Percentiles rank a stretch among this genome's conserved stretches.
Evolutionary conservation across 1,284 basidiomycete species (phyloP).

Genomic region (Ustilago curta): DNA sequence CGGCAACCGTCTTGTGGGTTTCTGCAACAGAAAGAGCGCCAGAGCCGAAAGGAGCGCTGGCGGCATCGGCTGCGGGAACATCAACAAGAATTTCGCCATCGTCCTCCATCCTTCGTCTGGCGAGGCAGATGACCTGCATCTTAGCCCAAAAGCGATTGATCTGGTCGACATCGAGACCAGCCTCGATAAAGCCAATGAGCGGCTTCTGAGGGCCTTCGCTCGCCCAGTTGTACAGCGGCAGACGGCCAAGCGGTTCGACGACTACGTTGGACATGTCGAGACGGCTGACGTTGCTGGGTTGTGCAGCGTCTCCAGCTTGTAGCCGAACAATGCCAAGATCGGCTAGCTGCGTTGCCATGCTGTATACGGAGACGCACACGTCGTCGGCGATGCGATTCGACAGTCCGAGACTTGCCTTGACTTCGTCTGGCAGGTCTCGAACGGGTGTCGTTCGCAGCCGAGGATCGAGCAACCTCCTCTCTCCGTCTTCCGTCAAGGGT

Average conservation of each 20-base stretch:
- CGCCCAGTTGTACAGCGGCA: slow-evolving; percentile 38
- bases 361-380: slow-evolving; percentile 30
- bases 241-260: slow-evolving; percentile 20
- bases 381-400: slow-evolving; percentile 4
- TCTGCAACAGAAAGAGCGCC: not conserved
- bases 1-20: slow-evolving; percentile 19
- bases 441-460: slow-evolving; percentile 21
- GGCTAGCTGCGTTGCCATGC: slow-evolving; percentile 40
- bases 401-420: slow-evolving; percentile 37
- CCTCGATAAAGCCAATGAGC: slow-evolving; percentile 18
- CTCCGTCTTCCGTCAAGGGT: slow-evolving; percentile 15
- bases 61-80: not conserved
- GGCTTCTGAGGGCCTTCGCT: slow-evolving; percentile 23
- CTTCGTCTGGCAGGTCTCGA: slow-evolving; percentile 15
- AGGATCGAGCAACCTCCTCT: slow-evolving; percentile 24
- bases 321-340: slow-evolving; percentile 22
- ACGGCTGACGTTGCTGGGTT: not conserved
- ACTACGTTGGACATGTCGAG: not conserved
- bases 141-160: slow-evolving; percentile 38
- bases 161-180: slow-evolving; percentile 22
- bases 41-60: not conserved
- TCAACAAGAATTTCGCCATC: not conserved
- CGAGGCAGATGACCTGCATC: slow-evolving; percentile 25
- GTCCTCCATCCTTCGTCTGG: not conserved
- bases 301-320: not conserved